A percentile compares a stretch with the other conserved stretches of the same genome.
Conservation (phyloP, 2,329 filamentous ascomycete genomes). For the Cercospora sp. region DNA sequence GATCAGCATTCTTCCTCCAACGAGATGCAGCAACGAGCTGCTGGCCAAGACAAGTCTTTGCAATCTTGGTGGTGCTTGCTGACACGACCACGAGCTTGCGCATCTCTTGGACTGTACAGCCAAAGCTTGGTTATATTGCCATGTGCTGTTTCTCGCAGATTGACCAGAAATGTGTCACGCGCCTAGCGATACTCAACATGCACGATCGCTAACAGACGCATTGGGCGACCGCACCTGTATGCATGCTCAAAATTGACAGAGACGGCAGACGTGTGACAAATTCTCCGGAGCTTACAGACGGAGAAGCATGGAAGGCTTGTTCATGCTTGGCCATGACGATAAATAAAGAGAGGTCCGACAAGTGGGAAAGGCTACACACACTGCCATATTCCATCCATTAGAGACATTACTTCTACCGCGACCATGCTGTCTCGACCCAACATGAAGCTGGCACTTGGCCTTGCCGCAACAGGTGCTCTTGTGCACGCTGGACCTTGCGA, state of each 20-base stretch:
- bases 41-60: not conserved
- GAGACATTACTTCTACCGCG: not conserved
- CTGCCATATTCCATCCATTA: not conserved
- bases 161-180: not conserved
- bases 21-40: not conserved
- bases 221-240: not conserved
- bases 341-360: not conserved
- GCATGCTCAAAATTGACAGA: not conserved
- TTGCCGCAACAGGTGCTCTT: constrained; percentile 18
- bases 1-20: constrained; percentile 15
- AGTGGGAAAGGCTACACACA: not conserved
- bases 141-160: not conserved
- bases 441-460: constrained; percentile 19
- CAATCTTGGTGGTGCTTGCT: constrained; percentile 7
- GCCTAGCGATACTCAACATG: not conserved
- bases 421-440: constrained; percentile 21
- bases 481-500: constrained; percentile 59
- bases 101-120: not conserved
- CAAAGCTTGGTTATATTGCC: constrained; percentile 7
- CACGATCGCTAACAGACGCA: not conserved
- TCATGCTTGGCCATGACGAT: not conserved
- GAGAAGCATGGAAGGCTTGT: not conserved
- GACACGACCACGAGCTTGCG: constrained; percentile 7
- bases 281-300: not conserved
- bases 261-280: not conserved